A percentile compares a stretch with the other conserved stretches of the same genome.
phyloP scores from a whole-genome alignment of 495 filamentous ascomycete genomes.

The Peziza echinospora region DNA sequence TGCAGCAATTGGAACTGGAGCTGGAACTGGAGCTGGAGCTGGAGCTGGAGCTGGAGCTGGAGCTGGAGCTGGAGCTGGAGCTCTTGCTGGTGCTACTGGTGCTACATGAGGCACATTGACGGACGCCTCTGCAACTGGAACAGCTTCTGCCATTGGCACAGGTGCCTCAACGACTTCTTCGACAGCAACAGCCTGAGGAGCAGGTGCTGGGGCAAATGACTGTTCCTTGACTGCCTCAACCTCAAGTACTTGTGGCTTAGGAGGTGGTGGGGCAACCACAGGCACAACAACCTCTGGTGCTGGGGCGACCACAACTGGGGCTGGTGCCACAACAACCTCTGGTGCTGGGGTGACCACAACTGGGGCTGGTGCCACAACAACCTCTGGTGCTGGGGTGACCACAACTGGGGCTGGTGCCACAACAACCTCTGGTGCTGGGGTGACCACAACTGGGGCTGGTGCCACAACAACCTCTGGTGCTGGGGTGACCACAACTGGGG shows the following conservation, averaged over 20 bases:
- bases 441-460: background rate
- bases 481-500: background rate
- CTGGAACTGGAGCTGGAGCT: background rate
- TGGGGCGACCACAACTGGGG: background rate
- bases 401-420: background rate
- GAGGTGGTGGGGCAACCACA: background rate
- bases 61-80: background rate
- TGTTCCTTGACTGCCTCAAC: background rate
- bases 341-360: background rate
- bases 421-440: background rate
- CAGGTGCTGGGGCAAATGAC: background rate
- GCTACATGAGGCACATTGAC: background rate
- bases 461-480: background rate
- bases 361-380: background rate
- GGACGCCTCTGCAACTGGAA: background rate
- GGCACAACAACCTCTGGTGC: background rate
- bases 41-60: background rate
- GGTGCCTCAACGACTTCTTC: background rate
- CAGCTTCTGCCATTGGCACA: background rate
- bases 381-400: background rate
- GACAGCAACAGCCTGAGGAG: background rate
- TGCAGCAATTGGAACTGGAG: background rate
- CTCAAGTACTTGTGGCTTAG: background rate
- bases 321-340: background rate
- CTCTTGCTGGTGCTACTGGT: background rate